phyloP scores from a whole-genome alignment of 1,139 yeast species.

The Pichia sp. region DNA sequence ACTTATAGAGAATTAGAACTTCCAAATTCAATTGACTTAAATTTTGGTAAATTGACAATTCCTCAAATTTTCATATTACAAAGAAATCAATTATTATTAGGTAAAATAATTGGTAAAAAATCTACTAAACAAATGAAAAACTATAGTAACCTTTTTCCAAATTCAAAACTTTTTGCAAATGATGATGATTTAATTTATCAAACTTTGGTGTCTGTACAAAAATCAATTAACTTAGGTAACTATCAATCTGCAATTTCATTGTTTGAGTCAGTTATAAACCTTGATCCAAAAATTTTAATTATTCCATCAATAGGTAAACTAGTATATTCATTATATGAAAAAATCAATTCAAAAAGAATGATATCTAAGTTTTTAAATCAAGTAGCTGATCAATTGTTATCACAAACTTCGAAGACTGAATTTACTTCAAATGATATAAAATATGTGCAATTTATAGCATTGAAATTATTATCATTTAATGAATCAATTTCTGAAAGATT shows the following conservation, averaged over 20 bases:
- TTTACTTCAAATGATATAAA: slow-evolving; percentile 29
- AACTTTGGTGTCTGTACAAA: slow-evolving; percentile 40
- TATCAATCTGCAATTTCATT: slow-evolving; percentile 41
- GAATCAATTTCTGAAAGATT: slow-evolving; percentile 31
- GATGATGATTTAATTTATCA: slow-evolving; percentile 17
- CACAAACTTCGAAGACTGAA: not conserved
- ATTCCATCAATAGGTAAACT: slow-evolving; percentile 41
- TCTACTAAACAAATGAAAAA: slow-evolving; percentile 14
- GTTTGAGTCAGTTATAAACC: slow-evolving; percentile 35
- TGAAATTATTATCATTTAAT: slow-evolving; percentile 38
- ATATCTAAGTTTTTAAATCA: slow-evolving; percentile 26
- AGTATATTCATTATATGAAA: slow-evolving; percentile 44
- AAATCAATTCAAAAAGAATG: slow-evolving; percentile 28
- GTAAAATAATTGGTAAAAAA: slow-evolving; percentile 34
- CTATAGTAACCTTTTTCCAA: slow-evolving; percentile 10
- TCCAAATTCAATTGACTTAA: slow-evolving; percentile 34
- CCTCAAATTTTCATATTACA: slow-evolving; percentile 38
- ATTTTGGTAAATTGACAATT: slow-evolving; percentile 36
- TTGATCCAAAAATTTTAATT: slow-evolving; percentile 17
- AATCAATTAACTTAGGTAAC: slow-evolving; percentile 35
- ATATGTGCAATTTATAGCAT: slow-evolving; percentile 43
- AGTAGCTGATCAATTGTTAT: slow-evolving; percentile 24
- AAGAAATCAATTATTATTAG: slow-evolving; percentile 41
- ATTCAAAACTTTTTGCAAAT: slow-evolving; percentile 10
- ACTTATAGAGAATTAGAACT: slow-evolving; percentile 41